A percentile compares a stretch with the other conserved stretches of the same genome.
phyloP scores from a whole-genome alignment of 345 rosid species.

The Ailanthus altissimus region DNA sequence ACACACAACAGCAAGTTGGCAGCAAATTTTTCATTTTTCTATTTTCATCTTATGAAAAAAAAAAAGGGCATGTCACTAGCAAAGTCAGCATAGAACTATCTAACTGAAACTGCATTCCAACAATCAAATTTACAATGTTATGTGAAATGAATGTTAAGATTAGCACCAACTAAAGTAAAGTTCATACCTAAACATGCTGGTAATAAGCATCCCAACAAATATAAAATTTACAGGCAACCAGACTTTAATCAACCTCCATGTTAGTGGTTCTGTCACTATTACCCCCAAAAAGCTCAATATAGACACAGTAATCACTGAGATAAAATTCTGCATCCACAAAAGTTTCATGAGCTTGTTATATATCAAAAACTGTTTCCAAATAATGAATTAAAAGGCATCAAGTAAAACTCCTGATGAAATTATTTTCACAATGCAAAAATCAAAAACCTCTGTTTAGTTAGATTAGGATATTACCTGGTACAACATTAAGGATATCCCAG shows the following conservation, averaged over 20 bases:
- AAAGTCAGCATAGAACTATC: not conserved
- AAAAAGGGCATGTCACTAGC: not conserved
- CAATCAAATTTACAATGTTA: not conserved
- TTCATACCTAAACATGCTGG: slow-evolving; percentile 98
- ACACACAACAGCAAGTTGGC: not conserved
- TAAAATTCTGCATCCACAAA: slow-evolving; percentile 71
- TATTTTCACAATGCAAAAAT: not conserved
- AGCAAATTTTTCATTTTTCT: not conserved
- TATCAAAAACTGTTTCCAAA: not conserved
- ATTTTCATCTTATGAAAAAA: not conserved
- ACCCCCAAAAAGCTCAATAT: slow-evolving; percentile 65
- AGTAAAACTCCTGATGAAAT: slow-evolving; percentile 7
- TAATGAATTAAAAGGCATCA: slow-evolving; percentile 10
- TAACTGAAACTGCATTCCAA: not conserved
- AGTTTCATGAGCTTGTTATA: slow-evolving; percentile 16
- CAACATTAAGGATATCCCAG: slow-evolving; percentile 92
- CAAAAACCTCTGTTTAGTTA: not conserved
- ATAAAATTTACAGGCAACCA: slow-evolving; percentile 96
- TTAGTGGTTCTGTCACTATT: slow-evolving; percentile 83
- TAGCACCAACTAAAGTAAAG: slow-evolving; percentile 1
- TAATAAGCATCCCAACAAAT: slow-evolving; percentile 96
- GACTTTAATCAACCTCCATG: slow-evolving; percentile 78
- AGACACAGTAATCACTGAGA: slow-evolving; percentile 82
- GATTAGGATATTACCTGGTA: slow-evolving; percentile 66
- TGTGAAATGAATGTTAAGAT: slow-evolving; percentile 5